phyloP scores from a whole-genome alignment of 345 rosid genomes.

The Citrus maxima region DNA sequence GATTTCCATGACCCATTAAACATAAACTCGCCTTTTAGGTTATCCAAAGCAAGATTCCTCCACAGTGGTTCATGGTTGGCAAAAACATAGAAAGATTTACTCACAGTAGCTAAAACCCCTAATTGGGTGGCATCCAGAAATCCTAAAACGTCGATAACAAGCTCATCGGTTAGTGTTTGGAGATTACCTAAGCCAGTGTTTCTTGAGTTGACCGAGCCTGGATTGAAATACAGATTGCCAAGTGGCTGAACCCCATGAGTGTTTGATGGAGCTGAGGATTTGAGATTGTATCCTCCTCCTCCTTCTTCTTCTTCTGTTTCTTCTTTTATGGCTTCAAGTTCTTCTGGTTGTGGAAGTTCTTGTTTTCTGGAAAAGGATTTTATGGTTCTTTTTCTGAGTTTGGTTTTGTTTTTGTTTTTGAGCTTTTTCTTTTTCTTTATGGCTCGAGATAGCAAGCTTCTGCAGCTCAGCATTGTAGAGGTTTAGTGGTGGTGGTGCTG shows the following conservation, averaged over 20 bases:
- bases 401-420: conserved; percentile 4
- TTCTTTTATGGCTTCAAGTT: conserved; percentile 29
- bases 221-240: conserved; percentile 68
- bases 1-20: conserved; percentile 72
- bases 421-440: conserved; percentile 24
- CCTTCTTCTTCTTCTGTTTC: conserved; percentile 34
- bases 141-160: conserved; percentile 75
- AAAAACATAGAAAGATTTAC: conserved; percentile 74
- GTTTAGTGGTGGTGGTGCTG: not conserved
- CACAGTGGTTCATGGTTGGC: conserved; percentile 77
- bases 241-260: conserved; percentile 81
- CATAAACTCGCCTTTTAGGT: conserved; percentile 52
- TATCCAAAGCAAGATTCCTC: conserved; percentile 81
- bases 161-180: conserved; percentile 65
- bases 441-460: conserved; percentile 28
- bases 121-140: conserved; percentile 50
- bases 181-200: conserved; percentile 83
- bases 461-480: conserved; percentile 36
- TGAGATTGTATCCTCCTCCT: conserved; percentile 60
- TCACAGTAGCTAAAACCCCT: conserved; percentile 68
- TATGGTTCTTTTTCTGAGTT: conserved; percentile 20
- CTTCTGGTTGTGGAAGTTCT: conserved; percentile 11
- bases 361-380: conserved; percentile 2
- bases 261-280: conserved; percentile 48
- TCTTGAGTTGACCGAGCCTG: conserved; percentile 56